Evolutionary conservation across 441 rosid genomes (phyloP), one percentile per base, ranked within the genome.

Genomic region (Dalechampia spathulata): DNA sequence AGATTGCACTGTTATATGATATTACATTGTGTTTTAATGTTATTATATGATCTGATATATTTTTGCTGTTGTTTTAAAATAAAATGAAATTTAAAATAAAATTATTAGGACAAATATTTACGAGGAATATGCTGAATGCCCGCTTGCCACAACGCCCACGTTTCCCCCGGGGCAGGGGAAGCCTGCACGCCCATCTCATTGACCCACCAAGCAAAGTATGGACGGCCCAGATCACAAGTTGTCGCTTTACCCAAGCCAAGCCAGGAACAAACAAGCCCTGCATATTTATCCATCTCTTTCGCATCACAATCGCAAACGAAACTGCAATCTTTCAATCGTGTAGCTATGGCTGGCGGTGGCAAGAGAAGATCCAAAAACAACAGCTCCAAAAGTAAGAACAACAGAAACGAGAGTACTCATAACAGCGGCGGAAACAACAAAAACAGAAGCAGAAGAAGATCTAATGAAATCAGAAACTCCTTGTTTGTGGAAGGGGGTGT

Each of bases 341-440:
- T 21, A 60, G 38, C 38, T 12, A 34, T 83, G 90, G 68, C 72
- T 52, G 84, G 82, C 28, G 77, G 88, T 43, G 77, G 88, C 41
- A 82, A 42, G 74, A 64, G 88, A 58, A 76, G 70, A 61, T 42
- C 83, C 12, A 64, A 26, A 34, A 34, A 8, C 38, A 34, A 34
- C 6, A 34, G 2, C 38, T 1, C 6, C 38, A 34, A 34, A 1
- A 34, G 38, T 49, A 67, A 56, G 27, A 67, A 42, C 54, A 52
- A 40, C 37, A 78, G 61, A 32, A 22, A 44, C 27, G 43, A 21
- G 22, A 44, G 32, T 30, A 19, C 36, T 34, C 32, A 49, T 47
- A 55, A 23, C 7, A 28, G 32, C 32, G 3, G 5, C 10, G 10
- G 10, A 7, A 34, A 2, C 12, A 69, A 38, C 22, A 45, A 28